Base-by-base conservation (phyloP, 495 filamentous ascomycete species). In the Xylaria scruposa region DNA sequence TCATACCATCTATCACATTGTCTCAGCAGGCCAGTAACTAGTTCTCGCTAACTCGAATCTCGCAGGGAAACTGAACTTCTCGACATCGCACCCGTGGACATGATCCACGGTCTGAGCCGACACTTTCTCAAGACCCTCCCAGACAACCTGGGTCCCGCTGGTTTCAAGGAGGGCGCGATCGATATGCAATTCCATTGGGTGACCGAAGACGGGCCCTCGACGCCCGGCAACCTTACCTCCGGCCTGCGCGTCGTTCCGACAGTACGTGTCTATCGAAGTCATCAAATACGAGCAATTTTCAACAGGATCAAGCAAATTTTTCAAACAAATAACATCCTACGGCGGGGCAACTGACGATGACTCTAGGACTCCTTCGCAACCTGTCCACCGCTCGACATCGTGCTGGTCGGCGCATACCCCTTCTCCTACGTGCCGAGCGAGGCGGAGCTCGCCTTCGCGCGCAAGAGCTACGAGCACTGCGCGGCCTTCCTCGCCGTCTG, bases 401-500 rank as follows among this genome's bases (percentile, higher is more conserved):
- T 75, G 13, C 38, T 78, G 40, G 61, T 78, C 61, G 76, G 76
- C 61, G 76, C 75, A 2, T 53, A 66, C 44, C 29, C 24, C 12
- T 19, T 58, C 40, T 47, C 47, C 12, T 78, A 78, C 70, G 21
- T 36, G 13, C 73, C 75, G 0, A 75, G 42, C 44, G 58, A 67
- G n/a, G 21, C 67, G 15, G 74, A 77, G 65, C 67, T 75, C 47
- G 60, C 54, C 44, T 78, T 77, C 65, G 56, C 72, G 65, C 76
- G 74, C 40, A 73, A 73, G 53, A 59, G 46, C 53, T 75, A 69
- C 67, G 66, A 62, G 3, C 7, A 53, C 7, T 68, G 65, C 62
- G 15, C 72, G n/a, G 73, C 70, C 15, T 73, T 78, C 63, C 38
- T 78, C 21, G 69, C 67, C 70, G 33, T 78, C 75, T 78, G 76